Evolutionary conservation across 176 grass and related monocot genomes (phyloP).

Genomic region (Ensete glaucum): DNA sequence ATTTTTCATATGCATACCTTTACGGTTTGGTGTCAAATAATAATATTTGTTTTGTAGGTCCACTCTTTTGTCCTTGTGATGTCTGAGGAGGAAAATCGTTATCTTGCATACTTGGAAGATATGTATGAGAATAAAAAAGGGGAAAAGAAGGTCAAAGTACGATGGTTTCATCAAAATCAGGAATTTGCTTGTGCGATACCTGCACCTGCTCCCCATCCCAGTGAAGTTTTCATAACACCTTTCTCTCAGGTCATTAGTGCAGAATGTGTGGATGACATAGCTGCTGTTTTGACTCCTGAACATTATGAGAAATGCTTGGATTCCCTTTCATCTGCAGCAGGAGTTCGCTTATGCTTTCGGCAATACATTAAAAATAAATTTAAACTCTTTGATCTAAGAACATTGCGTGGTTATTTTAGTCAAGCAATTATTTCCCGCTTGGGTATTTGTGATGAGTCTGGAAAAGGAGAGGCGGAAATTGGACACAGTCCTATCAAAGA

Average conservation of each 20-base stretch:
- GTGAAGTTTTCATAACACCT: slow-evolving; percentile 97
- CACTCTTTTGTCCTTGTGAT: slow-evolving; percentile 86
- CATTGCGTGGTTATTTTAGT: slow-evolving; percentile 83
- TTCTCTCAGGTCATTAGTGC: slow-evolving; percentile 98
- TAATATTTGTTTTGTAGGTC: slow-evolving; percentile 32
- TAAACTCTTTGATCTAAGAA: slow-evolving; percentile 73
- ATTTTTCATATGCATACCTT: not conserved
- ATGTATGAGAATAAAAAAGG: slow-evolving; percentile 99
- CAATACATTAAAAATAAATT: slow-evolving; percentile 96
- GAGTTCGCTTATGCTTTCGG: slow-evolving; percentile 79
- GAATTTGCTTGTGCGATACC: slow-evolving; percentile 92
- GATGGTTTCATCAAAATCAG: slow-evolving; percentile 97
- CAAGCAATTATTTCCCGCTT: slow-evolving; percentile 58
- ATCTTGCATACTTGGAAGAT: slow-evolving; percentile 99
- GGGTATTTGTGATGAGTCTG: slow-evolving; percentile 29
- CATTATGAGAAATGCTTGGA: slow-evolving; percentile 62
- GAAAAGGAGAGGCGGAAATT: slow-evolving; percentile 37
- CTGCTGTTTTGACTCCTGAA: slow-evolving; percentile 79
- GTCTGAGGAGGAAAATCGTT: slow-evolving; percentile 80
- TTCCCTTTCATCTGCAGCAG: slow-evolving; percentile 31
- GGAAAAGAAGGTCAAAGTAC: slow-evolving; percentile 94
- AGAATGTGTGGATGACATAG: slow-evolving; percentile 94
- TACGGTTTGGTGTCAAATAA: not conserved
- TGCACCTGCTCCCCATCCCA: slow-evolving; percentile 81
- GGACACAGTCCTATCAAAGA: slow-evolving; percentile 11